These are phyloP conservation scores for Barnettozyma siamensis DNA, from an alignment of 805 yeast species.

Conservation along the genomic window DNA sequence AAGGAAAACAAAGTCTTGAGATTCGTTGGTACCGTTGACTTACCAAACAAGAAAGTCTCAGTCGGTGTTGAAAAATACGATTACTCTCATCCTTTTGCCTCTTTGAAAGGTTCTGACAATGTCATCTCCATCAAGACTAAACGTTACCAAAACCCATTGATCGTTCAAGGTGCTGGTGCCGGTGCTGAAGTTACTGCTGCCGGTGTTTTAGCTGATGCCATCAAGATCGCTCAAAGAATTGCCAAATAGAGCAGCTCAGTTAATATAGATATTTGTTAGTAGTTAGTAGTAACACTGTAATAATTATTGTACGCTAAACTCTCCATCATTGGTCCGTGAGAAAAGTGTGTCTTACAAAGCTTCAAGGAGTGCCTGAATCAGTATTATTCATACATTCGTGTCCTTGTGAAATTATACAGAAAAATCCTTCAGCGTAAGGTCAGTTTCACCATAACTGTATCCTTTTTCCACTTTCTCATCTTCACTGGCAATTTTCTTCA, in stretches of 20 bases:
- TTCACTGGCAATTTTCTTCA: no score
- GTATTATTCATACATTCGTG: no score
- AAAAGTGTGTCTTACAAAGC: no score
- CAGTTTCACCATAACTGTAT: not conserved
- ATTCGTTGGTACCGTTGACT: constrained; percentile 88
- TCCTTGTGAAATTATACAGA: not conserved
- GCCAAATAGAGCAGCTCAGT: constrained; percentile 18
- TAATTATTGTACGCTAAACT: no score
- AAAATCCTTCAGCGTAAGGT: not conserved
- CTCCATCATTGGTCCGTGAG: no score
- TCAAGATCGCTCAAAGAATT: constrained; percentile 86
- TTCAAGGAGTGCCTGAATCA: no score
- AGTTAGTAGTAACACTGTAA: no score
- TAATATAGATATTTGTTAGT: no score
- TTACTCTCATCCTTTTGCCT: constrained; percentile 89
- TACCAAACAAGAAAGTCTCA: constrained; percentile 59
- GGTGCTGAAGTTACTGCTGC: constrained; percentile 75
- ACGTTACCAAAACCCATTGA: constrained; percentile 89
- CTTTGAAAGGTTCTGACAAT: constrained; percentile 93
- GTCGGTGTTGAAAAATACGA: constrained; percentile 89
- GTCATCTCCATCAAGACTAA: constrained; percentile 88
- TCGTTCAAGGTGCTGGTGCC: constrained; percentile 97
- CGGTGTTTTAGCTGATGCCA: constrained; percentile 91
- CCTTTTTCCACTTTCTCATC: not conserved
- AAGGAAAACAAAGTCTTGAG: constrained; percentile 82